A percentile compares a stretch with the other conserved stretches of the same genome.
phyloP scores from a whole-genome alignment of 2,329 filamentous ascomycete genomes.

The Escovopsis sp. region DNA sequence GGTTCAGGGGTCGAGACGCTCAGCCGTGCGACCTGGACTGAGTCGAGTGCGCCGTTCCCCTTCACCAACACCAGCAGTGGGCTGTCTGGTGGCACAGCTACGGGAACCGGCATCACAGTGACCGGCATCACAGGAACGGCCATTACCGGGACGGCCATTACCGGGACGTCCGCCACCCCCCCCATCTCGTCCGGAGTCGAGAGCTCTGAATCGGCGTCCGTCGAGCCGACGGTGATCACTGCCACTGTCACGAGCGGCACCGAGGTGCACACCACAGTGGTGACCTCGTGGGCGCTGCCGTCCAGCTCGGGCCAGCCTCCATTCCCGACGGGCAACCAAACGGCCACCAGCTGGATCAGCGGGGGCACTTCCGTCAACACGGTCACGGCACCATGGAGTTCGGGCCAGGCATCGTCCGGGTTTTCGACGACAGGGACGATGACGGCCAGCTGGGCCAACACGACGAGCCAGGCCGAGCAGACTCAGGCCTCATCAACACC shows the following conservation, averaged over 20 bases:
- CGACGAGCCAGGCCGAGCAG: neutral
- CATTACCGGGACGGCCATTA: neutral
- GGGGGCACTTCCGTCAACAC: constrained; percentile 4
- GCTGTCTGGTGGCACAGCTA: too few species aligned
- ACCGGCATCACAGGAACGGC: too few species aligned
- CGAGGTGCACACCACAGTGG: constrained; percentile 1
- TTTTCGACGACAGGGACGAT: constrained; percentile 6
- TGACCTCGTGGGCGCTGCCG: constrained; percentile 4
- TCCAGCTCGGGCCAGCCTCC: constrained; percentile 1
- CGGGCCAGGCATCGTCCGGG: constrained; percentile 7
- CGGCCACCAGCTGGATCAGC: constrained; percentile 4
- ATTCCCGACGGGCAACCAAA: constrained; percentile 8
- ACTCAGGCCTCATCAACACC: neutral
- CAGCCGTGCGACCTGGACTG: too few species aligned
- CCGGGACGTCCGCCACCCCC: neutral
- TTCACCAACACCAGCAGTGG: too few species aligned
- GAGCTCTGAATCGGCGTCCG: neutral
- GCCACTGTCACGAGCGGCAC: constrained; percentile 1
- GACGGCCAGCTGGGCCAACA: constrained; percentile 4
- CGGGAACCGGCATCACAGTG: too few species aligned
- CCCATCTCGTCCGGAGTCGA: neutral
- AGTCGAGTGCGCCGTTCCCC: too few species aligned
- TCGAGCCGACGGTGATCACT: neutral
- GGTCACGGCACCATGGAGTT: constrained; percentile 1
- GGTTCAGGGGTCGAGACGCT: neutral